phyloP scores from a whole-genome alignment of 192 early-diverging fungal genomes.

The Podila horticola region DNA sequence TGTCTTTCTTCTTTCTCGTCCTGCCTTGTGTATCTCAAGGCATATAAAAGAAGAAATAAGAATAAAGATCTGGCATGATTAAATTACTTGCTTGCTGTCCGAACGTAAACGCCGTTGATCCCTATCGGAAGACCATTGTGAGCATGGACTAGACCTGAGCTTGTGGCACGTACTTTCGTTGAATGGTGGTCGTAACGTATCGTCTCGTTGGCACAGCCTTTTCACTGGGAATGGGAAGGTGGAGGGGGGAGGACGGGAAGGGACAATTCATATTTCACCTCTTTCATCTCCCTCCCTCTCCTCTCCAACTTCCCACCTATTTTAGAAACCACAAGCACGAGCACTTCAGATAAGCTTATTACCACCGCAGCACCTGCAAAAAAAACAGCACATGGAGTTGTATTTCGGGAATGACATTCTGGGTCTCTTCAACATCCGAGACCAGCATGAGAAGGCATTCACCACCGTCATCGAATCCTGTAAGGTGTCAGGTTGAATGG shows the following conservation, averaged over 20 bases:
- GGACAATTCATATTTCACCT: not conserved
- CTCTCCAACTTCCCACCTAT: not conserved
- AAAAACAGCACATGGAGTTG: not conserved
- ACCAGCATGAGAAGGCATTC: conserved; percentile 59
- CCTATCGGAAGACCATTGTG: too few species aligned
- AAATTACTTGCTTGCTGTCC: not conserved
- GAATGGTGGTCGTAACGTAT: too few species aligned
- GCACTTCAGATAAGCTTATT: not conserved
- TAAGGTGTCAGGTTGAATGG: conserved; percentile 32
- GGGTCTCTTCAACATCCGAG: conserved; percentile 49
- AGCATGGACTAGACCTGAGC: too few species aligned
- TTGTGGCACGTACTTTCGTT: too few species aligned
- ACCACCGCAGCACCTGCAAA: not conserved
- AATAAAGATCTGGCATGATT: not conserved
- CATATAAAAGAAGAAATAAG: not conserved
- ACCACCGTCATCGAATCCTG: conserved; percentile 58
- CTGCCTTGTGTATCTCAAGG: not conserved
- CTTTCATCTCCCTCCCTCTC: not conserved
- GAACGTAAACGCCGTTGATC: too few species aligned
- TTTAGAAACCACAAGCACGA: too few species aligned
- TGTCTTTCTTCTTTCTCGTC: conserved; percentile 1
- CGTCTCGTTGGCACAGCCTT: not conserved
- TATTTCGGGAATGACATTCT: conserved; percentile 54
- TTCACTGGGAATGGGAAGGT: too few species aligned
- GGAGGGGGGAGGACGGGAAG: too few species aligned